Conservation (phyloP, 2,329 filamentous ascomycete species). For the Xylariaceae sp. region DNA sequence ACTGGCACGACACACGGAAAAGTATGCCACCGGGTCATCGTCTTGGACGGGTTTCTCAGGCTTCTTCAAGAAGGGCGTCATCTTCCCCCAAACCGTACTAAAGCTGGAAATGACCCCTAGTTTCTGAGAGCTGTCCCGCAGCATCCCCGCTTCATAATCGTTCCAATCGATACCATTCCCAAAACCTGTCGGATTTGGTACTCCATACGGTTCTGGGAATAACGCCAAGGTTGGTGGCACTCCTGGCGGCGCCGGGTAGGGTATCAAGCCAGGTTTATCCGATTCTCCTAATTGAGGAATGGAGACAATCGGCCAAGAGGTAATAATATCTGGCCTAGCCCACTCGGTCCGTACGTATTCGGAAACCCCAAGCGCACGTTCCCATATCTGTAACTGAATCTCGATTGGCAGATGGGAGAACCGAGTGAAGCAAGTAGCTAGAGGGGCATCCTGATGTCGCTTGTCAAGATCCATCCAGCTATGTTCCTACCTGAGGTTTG, state of each 20-base stretch:
- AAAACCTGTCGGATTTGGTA: neutral
- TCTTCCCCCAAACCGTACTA: neutral
- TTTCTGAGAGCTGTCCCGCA: neutral
- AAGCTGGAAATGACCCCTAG: neutral
- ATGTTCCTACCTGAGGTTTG: too few relatives aligned
- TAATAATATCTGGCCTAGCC: neutral
- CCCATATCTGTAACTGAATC: constrained; percentile 5
- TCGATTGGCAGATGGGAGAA: constrained; percentile 3
- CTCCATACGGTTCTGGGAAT: neutral
- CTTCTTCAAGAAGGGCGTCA: neutral
- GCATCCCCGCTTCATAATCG: neutral
- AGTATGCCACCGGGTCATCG: neutral
- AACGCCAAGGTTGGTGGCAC: neutral
- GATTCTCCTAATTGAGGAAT: neutral
- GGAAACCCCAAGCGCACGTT: neutral
- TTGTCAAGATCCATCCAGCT: neutral
- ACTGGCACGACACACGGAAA: constrained; percentile 1
- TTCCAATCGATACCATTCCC: neutral
- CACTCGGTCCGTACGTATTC: constrained; percentile 1
- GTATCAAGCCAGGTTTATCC: constrained; percentile 2
- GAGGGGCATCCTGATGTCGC: neutral
- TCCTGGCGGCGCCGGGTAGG: neutral
- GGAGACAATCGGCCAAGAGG: neutral
- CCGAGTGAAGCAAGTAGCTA: neutral
- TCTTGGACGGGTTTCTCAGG: neutral